Conservation (phyloP, 2,329 filamentous ascomycete species). For the Paraphoma chrysanthemicola region DNA sequence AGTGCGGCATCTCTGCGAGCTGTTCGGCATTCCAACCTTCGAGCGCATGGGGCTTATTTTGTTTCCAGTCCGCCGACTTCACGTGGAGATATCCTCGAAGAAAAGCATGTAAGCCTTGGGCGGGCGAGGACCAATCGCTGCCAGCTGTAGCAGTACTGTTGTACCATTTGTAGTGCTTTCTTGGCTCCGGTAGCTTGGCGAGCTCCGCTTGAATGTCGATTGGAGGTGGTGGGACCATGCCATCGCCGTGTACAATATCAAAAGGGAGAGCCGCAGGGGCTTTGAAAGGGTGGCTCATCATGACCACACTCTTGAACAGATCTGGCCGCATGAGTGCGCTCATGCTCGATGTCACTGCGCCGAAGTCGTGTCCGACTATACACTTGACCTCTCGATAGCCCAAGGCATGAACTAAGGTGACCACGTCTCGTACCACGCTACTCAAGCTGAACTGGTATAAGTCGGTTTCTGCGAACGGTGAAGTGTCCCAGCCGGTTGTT, state of each 20-base stretch:
- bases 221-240: constrained; percentile 19
- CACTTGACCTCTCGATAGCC: constrained; percentile 65
- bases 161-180: constrained; percentile 76
- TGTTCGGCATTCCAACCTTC: constrained; percentile 63
- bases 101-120: constrained; percentile 64
- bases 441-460: constrained; percentile 64
- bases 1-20: constrained; percentile 67
- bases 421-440: constrained; percentile 66
- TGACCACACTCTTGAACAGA: constrained; percentile 66
- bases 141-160: constrained; percentile 61
- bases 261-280: constrained; percentile 59
- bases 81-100: constrained; percentile 72
- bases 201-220: constrained; percentile 64
- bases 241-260: constrained; percentile 48
- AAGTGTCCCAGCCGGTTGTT: constrained; percentile 66
- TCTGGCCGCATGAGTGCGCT: constrained; percentile 69
- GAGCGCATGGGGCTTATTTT: constrained; percentile 63
- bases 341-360: constrained; percentile 66
- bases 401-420: constrained; percentile 66
- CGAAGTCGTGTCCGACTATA: constrained; percentile 72
- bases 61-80: constrained; percentile 68
- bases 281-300: constrained; percentile 72
- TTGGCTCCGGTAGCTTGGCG: constrained; percentile 60
- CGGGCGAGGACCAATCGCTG: constrained; percentile 55
- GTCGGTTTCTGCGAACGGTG: constrained; percentile 60